Base-by-base conservation (phyloP, 1,284 basidiomycete species). In the Trametes polyzona region DNA sequence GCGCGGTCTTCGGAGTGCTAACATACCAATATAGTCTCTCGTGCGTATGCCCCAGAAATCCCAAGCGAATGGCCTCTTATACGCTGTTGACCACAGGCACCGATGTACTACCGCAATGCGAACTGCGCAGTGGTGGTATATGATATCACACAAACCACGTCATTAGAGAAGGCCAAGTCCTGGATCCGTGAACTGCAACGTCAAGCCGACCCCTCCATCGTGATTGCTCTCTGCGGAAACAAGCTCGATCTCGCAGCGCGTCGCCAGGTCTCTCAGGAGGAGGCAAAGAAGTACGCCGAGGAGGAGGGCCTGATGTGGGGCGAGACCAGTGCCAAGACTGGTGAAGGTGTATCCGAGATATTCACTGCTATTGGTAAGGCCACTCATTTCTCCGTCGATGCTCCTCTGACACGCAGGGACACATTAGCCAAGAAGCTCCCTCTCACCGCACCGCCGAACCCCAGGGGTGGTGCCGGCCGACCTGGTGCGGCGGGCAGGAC, bases 161-260 rank as follows among this genome's bases (percentile, higher is more conserved):
- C 96, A 8, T 86, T 98, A 57, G 95, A 98, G 78, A 98, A 98
- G 76, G 96, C 96, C 42, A 92, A 93, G 68, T 90, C 91, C 65
- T 98, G 96, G 96, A 96, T 98, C 67, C 86, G 92, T 58, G 96
- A 98, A 74, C 86, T 98, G 10, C 95, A 98, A 73, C 92, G 96
- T 57, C 96, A 98, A 78, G 96, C 96, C 40, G 96, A 98, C 73
- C 95, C 96, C 24, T 93, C 92, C 52, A 98, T 98, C 77, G 87
- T 96, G 65, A 96, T 97, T 71, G 93, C 95, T 41, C 85, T 98
- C 24, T 96, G 95, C 56, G 96, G 96, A 51, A 98, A 98, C 83
- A 98, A 98, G 79, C 77, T 87, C 14, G 96, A 98, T 75, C 78
- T 98, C 46, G 83, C 86, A 35, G 88, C 87, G 9, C 84, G 90